Percentiles rank a stretch among this genome's conserved stretches.
Evolutionary conservation across 768 basidiomycete species (phyloP).

Genomic region (Lepiota brunneoincarnata): DNA sequence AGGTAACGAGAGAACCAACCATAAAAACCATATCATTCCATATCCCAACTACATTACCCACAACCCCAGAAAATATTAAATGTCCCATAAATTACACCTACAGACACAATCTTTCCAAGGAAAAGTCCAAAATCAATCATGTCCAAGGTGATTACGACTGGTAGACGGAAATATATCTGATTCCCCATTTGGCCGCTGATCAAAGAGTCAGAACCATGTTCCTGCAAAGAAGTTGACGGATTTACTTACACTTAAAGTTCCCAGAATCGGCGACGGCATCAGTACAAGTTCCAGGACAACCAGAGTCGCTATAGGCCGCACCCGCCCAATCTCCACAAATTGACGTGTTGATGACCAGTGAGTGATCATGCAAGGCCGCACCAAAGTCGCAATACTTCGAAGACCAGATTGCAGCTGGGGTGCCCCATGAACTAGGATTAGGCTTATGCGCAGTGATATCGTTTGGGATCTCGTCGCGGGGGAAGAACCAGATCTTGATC

Average conservation of each 20-base stretch:
- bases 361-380: slow-evolving; percentile 47
- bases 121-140: not conserved
- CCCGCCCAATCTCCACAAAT: slow-evolving; percentile 46
- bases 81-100: no score
- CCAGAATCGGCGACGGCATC: slow-evolving; percentile 47
- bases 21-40: no score
- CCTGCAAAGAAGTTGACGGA: slow-evolving; percentile 1
- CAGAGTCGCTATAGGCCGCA: slow-evolving; percentile 27
- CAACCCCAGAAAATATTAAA: no score
- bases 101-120: no score
- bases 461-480: slow-evolving; percentile 43
- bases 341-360: slow-evolving; percentile 43
- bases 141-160: slow-evolving; percentile 17
- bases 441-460: slow-evolving; percentile 47
- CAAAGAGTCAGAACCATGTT: not conserved
- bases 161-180: slow-evolving; percentile 53
- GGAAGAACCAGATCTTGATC: slow-evolving; percentile 55
- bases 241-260: slow-evolving; percentile 42
- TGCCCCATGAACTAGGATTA: slow-evolving; percentile 47
- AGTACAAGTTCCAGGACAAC: slow-evolving; percentile 43
- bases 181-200: slow-evolving; percentile 50
- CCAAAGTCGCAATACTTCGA: slow-evolving; percentile 44
- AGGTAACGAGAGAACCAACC: no score
- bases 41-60: no score
- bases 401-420: slow-evolving; percentile 50